A percentile compares a stretch with the other conserved stretches of the same genome.
These are phyloP conservation scores for Alternaria ethzedia DNA, from an alignment of 2,329 filamentous ascomycete species.

Conservation along the genomic window DNA sequence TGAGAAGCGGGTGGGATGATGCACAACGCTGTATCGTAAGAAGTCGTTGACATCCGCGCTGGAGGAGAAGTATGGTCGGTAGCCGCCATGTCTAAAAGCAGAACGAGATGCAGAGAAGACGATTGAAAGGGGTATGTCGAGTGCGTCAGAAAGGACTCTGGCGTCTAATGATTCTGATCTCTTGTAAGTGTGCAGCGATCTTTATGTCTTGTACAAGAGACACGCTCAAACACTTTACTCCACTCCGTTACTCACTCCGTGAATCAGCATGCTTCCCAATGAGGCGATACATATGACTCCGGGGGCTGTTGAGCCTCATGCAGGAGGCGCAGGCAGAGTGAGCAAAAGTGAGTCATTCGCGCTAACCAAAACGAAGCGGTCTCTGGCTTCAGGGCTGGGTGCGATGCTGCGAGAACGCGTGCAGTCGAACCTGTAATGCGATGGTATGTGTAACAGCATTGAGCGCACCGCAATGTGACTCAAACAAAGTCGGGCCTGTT, in stretches of 20 bases:
- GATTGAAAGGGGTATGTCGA: constrained; percentile 16
- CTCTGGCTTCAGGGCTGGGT: background rate
- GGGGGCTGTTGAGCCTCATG: constrained; percentile 2
- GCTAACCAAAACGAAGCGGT: constrained; percentile 19
- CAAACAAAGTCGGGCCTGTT: background rate
- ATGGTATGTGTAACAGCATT: background rate
- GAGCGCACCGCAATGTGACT: background rate
- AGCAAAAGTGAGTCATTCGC: constrained; percentile 37
- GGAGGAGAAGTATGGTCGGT: constrained; percentile 1
- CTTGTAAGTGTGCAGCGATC: constrained; percentile 7
- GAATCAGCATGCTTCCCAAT: constrained; percentile 4
- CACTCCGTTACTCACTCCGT: background rate
- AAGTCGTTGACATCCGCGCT: constrained; percentile 39
- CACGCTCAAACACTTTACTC: background rate
- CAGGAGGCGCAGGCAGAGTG: constrained; percentile 9
- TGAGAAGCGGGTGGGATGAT: constrained; percentile 61
- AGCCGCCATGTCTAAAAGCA: constrained; percentile 24
- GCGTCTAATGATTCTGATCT: background rate
- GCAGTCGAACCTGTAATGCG: background rate
- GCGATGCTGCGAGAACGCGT: background rate
- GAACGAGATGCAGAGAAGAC: background rate
- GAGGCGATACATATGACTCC: constrained; percentile 23
- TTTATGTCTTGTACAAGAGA: constrained; percentile 1
- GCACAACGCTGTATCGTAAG: constrained; percentile 67
- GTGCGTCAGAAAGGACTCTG: background rate